Evolutionary conservation across 331 rosid genomes (phyloP).

Genomic region (Cydonia oblonga): DNA sequence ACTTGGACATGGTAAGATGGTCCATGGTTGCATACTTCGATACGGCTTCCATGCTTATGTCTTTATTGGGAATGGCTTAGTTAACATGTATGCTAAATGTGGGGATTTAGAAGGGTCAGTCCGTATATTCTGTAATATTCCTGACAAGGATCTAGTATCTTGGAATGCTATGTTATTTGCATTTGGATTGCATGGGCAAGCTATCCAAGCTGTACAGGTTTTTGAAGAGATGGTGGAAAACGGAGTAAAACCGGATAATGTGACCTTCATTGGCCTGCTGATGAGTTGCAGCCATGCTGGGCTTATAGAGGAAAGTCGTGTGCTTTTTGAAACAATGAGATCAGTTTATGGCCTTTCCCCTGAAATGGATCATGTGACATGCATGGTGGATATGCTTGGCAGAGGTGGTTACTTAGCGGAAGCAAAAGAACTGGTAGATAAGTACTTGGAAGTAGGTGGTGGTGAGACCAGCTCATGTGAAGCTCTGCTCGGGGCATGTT

Average conservation of each 20-base stretch:
- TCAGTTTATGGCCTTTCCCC: constrained; percentile 39
- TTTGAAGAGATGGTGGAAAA: constrained; percentile 44
- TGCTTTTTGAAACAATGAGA: constrained; percentile 42
- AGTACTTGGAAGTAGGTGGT: constrained; percentile 20
- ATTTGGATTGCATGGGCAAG: constrained; percentile 54
- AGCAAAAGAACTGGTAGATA: constrained; percentile 39
- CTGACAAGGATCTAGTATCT: constrained; percentile 53
- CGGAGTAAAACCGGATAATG: constrained; percentile 59
- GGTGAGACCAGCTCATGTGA: constrained; percentile 27
- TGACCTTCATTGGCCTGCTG: constrained; percentile 66
- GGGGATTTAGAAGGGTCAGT: constrained; percentile 55
- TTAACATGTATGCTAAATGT: constrained; percentile 75
- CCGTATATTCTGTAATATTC: constrained; percentile 33
- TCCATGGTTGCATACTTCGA: constrained; percentile 40
- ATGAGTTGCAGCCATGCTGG: constrained; percentile 85
- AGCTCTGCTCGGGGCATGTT: constrained; percentile 61
- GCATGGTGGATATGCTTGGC: constrained; percentile 79
- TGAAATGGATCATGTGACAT: constrained; percentile 56
- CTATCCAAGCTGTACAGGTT: constrained; percentile 29
- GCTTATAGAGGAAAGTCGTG: constrained; percentile 45
- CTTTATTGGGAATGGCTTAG: constrained; percentile 55
- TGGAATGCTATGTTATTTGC: constrained; percentile 79
- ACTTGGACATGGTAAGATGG: constrained; percentile 48
- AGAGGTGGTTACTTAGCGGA: constrained; percentile 58
- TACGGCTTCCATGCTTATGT: constrained; percentile 34